Evolutionary conservation across 2,329 filamentous ascomycete genomes (phyloP), one percentile per base, ranked within the genome.

Genomic region (Xylariaceae sp.): DNA sequence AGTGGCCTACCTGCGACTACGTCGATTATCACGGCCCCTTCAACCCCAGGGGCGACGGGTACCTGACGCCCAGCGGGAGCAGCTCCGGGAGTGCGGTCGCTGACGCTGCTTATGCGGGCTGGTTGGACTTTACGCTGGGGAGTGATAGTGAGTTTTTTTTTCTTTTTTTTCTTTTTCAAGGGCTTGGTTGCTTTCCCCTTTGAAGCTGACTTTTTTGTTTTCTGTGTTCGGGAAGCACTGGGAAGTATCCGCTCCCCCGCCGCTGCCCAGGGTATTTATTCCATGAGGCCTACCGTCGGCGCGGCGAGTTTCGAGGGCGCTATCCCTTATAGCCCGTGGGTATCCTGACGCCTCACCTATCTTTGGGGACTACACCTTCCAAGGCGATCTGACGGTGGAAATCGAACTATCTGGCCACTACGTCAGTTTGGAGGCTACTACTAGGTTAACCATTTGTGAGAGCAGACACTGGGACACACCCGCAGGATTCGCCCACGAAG

Each of bases 171-270:
- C 21, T 24, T 11, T 24, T 24, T 7, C 11, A 24, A 24, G 21
- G 11, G n/a, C n/a, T n/a, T n/a, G n/a, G n/a, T n/a, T n/a, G n/a
- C n/a, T n/a, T n/a, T n/a, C n/a, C n/a, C n/a, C n/a, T n/a, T n/a
- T 31, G 28, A 33, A 4, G 19, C 6, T 17, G 6, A 33, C 6
- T 4, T 12, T 19, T 6, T 31, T 31, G 14, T 4, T 11, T 15
- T 4, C 12, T 17, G 19, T 17, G 15, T 19, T 11, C 5, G 8
- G 5, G 15, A 4, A 33, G 31, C 31, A 9, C 12, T 33, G 11
- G 9, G 31, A 6, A 33, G 15, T 33, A 33, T 33, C n/a, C 31
- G 15, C 12, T 33, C 31, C 18, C 31, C 31, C 6, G 31, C 31
- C 18, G 31, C 31, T 33, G 15, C 15, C 11, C 15, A 33, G 12